phyloP scores from a whole-genome alignment of 257 asterid genomes.

The Solanum pennellii region DNA sequence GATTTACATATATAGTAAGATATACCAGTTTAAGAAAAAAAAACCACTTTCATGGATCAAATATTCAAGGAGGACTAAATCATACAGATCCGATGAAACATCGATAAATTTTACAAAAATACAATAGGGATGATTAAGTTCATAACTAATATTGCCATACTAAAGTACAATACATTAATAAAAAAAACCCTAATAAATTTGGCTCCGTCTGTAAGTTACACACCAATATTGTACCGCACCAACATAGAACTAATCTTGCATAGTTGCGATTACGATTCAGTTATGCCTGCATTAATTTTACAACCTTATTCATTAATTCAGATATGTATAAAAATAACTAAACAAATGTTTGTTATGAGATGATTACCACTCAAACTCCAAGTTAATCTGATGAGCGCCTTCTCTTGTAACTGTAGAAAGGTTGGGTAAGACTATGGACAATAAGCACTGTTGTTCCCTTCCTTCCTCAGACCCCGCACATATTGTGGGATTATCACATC shows the following conservation, averaged over 20 bases:
- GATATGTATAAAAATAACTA: not conserved
- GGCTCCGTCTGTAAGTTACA: not conserved
- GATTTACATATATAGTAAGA: no score
- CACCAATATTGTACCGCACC: not conserved
- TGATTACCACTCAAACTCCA: not conserved
- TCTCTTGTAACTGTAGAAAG: not conserved
- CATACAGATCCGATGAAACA: not conserved
- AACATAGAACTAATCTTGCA: not conserved
- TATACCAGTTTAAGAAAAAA: no score
- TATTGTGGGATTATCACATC: no score
- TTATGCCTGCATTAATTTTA: not conserved
- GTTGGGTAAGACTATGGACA: not conserved
- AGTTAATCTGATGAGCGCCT: not conserved
- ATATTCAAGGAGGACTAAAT: not conserved
- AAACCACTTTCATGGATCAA: not conserved
- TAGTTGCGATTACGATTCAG: not conserved
- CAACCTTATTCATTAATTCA: not conserved
- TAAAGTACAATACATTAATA: not conserved
- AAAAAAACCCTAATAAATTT: not conserved
- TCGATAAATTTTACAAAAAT: not conserved
- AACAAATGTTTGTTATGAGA: not conserved
- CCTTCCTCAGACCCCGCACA: not conserved
- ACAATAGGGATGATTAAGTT: not conserved
- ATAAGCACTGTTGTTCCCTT: not conserved
- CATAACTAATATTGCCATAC: not conserved